Conservation (phyloP, 768 basidiomycete genomes). For the Omphalotus guepiniiformis region DNA sequence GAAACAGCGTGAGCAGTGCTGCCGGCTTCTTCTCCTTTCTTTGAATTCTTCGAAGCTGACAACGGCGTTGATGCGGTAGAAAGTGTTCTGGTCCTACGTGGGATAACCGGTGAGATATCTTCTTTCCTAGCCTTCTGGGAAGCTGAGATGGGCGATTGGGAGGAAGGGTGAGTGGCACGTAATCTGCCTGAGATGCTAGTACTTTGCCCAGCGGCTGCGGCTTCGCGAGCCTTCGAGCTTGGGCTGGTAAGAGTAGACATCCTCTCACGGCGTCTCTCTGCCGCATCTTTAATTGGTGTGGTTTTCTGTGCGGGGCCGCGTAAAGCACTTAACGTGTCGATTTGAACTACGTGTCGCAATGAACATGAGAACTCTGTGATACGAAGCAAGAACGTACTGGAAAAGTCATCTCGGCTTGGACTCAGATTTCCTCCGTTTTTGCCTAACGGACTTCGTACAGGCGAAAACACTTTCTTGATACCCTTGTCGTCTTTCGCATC, state of each 20-base stretch:
- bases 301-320: background rate
- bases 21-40: background rate
- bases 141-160: background rate
- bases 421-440: slow-evolving; percentile 17
- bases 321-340: slow-evolving; percentile 16
- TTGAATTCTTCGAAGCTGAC: background rate
- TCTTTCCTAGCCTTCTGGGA: background rate
- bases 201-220: no score
- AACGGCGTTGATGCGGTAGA: slow-evolving; percentile 15
- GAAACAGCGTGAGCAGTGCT: background rate
- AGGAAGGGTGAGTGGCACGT: background rate
- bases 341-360: slow-evolving; percentile 17
- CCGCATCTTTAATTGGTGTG: background rate
- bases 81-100: slow-evolving; percentile 26
- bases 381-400: slow-evolving; percentile 18
- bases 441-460: slow-evolving; percentile 34
- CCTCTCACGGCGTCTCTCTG: background rate
- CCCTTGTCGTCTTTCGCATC: slow-evolving; percentile 6
- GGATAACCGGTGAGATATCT: slow-evolving; percentile 13
- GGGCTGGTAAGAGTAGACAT: slow-evolving; percentile 11
- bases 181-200: background rate
- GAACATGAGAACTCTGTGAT: slow-evolving; percentile 1
- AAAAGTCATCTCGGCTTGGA: slow-evolving; percentile 18
- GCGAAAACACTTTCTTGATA: slow-evolving; percentile 33
- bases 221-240: background rate